A percentile compares a stretch with the other conserved stretches of the same genome.
Conservation (phyloP, 257 asterid species). For the Osmanthus fragrans region DNA sequence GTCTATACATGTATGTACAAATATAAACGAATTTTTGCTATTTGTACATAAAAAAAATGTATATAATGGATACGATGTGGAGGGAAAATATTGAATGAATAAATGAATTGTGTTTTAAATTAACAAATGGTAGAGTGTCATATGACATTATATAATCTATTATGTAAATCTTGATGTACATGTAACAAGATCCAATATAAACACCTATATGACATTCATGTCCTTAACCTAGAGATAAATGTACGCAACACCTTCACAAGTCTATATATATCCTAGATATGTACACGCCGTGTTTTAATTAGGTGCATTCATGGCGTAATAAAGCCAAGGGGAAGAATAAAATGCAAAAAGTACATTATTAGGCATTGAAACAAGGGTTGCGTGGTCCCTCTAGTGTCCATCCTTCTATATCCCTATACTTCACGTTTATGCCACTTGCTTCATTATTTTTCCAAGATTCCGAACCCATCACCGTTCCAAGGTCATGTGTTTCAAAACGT, state of each 20-base stretch:
- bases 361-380: conserved; percentile 37
- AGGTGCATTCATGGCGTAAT: conserved; percentile 5
- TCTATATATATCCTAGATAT: not conserved
- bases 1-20: no score
- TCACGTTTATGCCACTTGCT: conserved; percentile 43
- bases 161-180: no score
- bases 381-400: conserved; percentile 39
- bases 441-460: conserved; percentile 15
- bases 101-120: no score
- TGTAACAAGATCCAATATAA: no score
- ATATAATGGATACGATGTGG: no score
- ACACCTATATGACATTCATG: no score
- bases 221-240: no score
- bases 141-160: no score
- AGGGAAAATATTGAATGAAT: no score
- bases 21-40: no score
- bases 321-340: not conserved
- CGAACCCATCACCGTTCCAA: conserved; percentile 22
- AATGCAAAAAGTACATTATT: conserved; percentile 16
- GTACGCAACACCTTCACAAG: not conserved
- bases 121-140: no score
- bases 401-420: conserved; percentile 26
- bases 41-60: no score
- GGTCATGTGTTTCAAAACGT: conserved; percentile 26
- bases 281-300: not conserved